Evolutionary conservation across 306 rosid species (phyloP).

Genomic region (Prunus dulcis): DNA sequence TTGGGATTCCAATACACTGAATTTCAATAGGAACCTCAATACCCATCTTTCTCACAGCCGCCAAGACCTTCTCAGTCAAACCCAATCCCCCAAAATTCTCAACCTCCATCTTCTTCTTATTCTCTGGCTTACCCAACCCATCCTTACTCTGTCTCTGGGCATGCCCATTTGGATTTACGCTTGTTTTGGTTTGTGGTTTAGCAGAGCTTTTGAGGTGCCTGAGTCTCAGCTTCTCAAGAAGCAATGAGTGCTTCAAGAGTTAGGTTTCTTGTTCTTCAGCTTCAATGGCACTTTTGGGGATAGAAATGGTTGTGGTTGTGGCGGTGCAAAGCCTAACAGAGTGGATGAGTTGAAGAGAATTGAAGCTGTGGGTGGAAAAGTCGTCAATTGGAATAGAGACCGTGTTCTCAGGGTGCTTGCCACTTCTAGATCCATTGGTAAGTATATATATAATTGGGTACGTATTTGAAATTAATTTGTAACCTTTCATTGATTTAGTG

Average conservation of each 20-base stretch:
- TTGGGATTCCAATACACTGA: conserved; percentile 84
- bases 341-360: conserved; percentile 84
- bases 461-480: no score
- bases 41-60: conserved; percentile 66
- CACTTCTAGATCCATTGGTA: conserved; percentile 93
- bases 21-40: conserved; percentile 90
- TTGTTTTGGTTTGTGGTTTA: neutral
- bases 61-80: conserved; percentile 69
- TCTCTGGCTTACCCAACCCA: conserved; percentile 28
- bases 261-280: conserved; percentile 23
- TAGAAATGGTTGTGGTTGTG: conserved; percentile 21
- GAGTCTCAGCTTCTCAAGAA: conserved; percentile 67
- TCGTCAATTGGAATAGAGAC: conserved; percentile 83
- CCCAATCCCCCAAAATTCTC: conserved; percentile 72
- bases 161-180: neutral
- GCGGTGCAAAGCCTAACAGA: conserved; percentile 65
- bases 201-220: conserved; percentile 60
- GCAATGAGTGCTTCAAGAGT: conserved; percentile 58
- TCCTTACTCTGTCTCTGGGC: conserved; percentile 20
- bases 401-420: conserved; percentile 92
- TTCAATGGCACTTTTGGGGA: conserved; percentile 7
- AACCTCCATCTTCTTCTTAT: conserved; percentile 37
- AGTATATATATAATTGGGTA: neutral
- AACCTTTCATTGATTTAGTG: neutral
- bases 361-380: conserved; percentile 92